A percentile compares a stretch with the other conserved stretches of the same genome.
Conservation (phyloP, 768 basidiomycete species). For the Pleurotus platypus region DNA sequence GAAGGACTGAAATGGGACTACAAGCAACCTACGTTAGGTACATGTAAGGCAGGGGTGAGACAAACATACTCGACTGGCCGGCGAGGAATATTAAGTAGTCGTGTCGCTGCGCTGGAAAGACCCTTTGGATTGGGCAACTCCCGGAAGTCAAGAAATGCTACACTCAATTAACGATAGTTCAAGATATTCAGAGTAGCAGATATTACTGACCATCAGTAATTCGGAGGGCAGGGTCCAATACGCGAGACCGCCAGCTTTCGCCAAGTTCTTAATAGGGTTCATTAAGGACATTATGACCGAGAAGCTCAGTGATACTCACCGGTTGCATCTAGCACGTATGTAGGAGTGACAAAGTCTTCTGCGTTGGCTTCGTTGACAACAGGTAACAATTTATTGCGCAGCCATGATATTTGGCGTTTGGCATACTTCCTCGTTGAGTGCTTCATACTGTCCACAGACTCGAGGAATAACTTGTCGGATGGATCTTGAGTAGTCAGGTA, state of each 20-base stretch:
- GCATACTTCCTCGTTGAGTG: conserved; percentile 87
- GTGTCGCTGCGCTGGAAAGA: conserved; percentile 52
- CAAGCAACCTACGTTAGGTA: conserved; percentile 2
- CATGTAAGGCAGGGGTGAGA: background rate
- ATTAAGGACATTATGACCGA: background rate
- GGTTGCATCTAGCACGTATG: conserved; percentile 66
- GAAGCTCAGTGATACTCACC: conserved; percentile 30
- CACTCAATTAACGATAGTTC: background rate
- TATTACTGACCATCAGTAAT: conserved; percentile 43
- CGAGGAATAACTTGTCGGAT: conserved; percentile 39
- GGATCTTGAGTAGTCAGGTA: conserved; percentile 49
- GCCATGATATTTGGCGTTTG: conserved; percentile 88
- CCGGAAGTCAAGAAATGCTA: conserved; percentile 54
- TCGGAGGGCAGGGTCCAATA: conserved; percentile 44
- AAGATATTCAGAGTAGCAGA: background rate
- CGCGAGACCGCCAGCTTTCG: conserved; percentile 55
- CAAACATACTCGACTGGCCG: conserved; percentile 44
- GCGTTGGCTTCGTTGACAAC: conserved; percentile 50
- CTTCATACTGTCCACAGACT: conserved; percentile 79
- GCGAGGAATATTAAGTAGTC: conserved; percentile 42
- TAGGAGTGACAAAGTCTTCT: conserved; percentile 26
- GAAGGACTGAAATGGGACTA: conserved; percentile 57
- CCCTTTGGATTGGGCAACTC: conserved; percentile 53
- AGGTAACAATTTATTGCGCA: conserved; percentile 85
- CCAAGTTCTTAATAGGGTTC: conserved; percentile 38